Evolutionary conservation across 768 basidiomycete species (phyloP).

Genomic region (Termitomyces sp.): DNA sequence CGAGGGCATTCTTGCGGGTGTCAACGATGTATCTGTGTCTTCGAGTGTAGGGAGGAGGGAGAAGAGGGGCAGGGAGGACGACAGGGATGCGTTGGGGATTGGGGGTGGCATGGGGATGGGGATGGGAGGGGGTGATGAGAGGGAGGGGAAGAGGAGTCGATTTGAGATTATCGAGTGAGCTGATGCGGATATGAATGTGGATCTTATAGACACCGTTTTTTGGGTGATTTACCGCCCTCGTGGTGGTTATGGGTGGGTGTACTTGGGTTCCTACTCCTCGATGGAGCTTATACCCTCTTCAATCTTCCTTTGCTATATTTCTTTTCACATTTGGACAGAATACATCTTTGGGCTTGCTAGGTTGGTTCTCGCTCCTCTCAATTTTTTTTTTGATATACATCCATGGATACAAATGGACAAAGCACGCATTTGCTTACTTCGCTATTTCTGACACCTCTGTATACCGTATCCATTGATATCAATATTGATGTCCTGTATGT

Average conservation of each 20-base stretch:
- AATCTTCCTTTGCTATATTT: neutral
- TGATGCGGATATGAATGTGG: neutral
- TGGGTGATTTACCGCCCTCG: neutral
- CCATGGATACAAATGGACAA: neutral
- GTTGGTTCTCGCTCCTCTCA: neutral
- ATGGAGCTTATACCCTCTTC: neutral
- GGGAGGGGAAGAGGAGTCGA: constrained; percentile 3
- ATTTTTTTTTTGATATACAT: neutral
- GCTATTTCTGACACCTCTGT: neutral
- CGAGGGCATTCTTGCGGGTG: constrained; percentile 39
- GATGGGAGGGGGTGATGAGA: neutral
- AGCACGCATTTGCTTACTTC: neutral
- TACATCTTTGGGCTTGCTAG: too few species aligned
- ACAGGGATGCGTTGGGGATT: neutral
- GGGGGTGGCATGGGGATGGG: neutral
- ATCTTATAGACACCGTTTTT: neutral
- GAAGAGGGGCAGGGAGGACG: constrained; percentile 1
- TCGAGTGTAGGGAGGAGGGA: neutral
- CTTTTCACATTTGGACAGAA: neutral
- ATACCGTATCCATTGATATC: neutral
- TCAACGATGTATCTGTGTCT: constrained; percentile 18
- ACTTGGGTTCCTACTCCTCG: neutral
- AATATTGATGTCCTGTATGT: neutral
- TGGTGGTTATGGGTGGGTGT: neutral
- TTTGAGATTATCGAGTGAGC: constrained; percentile 1